These are phyloP conservation scores for Acer yangbiense DNA, from an alignment of 345 rosid genomes.

Conservation along the genomic window DNA sequence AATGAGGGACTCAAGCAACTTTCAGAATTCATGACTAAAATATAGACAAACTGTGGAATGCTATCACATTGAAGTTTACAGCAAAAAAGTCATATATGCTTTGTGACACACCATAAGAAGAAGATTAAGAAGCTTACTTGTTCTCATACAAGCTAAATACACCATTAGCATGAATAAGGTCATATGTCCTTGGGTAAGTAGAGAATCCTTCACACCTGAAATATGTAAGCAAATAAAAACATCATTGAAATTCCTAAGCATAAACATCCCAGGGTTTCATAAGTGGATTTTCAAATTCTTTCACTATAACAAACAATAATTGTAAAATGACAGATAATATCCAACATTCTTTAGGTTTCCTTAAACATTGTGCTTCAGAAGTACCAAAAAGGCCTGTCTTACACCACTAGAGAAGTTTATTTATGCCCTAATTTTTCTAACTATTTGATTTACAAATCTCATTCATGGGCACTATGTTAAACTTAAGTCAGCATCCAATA, in stretches of 20 bases:
- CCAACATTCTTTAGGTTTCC: not conserved
- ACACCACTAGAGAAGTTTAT: not conserved
- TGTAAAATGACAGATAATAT: not conserved
- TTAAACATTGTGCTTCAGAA: not conserved
- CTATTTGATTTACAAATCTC: not conserved
- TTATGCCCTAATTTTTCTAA: not conserved
- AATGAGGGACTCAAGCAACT: not conserved
- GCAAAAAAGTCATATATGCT: not conserved
- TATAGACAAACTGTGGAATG: not conserved
- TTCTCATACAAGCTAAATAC: conserved; percentile 77
- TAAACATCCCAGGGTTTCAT: not conserved
- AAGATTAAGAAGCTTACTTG: conserved; percentile 43
- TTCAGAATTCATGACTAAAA: not conserved
- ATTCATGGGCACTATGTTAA: not conserved
- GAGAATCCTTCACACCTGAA: conserved; percentile 99
- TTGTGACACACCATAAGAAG: not conserved
- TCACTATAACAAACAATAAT: not conserved
- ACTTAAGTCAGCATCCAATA: not conserved
- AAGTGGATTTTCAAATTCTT: not conserved
- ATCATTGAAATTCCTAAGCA: conserved; percentile 7
- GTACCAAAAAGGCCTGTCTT: not conserved
- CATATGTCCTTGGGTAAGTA: conserved; percentile 95
- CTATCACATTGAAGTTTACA: not conserved
- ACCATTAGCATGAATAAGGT: conserved; percentile 83
- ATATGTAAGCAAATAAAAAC: conserved; percentile 21